Conservation (phyloP, 2,329 filamentous ascomycete genomes). For the Aspergillus tanneri region DNA sequence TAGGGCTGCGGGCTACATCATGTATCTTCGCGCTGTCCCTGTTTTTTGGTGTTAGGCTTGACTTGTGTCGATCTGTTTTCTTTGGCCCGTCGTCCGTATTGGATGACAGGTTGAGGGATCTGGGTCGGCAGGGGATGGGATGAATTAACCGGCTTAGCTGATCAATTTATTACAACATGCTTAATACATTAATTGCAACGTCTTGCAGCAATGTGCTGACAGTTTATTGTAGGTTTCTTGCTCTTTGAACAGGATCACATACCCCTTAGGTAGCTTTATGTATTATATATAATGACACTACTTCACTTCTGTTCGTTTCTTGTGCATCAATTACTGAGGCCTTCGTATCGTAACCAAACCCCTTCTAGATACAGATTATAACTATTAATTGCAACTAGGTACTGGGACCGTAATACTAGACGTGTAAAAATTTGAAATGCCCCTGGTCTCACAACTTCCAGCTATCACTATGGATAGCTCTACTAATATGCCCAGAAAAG, state of each 20-base stretch:
- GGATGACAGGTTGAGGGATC: constrained; percentile 31
- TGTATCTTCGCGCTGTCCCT: constrained; percentile 22
- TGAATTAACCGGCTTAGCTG: constrained; percentile 47
- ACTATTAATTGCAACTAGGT: too few species aligned
- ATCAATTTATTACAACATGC: constrained; percentile 20
- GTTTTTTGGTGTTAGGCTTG: constrained; percentile 30
- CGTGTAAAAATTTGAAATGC: too few species aligned
- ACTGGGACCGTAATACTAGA: too few species aligned
- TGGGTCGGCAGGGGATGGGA: constrained; percentile 42
- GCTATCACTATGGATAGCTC: too few species aligned
- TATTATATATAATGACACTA: neutral
- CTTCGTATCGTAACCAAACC: too few species aligned
- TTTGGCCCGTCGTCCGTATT: constrained; percentile 39
- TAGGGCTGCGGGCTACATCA: constrained; percentile 26
- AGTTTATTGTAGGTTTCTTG: neutral
- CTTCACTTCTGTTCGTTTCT: neutral
- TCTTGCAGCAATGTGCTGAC: constrained; percentile 10
- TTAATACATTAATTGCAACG: neutral
- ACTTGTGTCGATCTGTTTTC: constrained; percentile 35
- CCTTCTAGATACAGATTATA: too few species aligned
- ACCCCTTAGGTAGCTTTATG: neutral
- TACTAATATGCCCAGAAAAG: too few species aligned
- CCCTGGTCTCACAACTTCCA: too few species aligned
- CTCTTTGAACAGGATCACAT: too few species aligned
- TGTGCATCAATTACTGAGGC: too few species aligned